Evolutionary conservation across 805 yeast genomes (phyloP).

Genomic region (Ogataea populi-albae): DNA sequence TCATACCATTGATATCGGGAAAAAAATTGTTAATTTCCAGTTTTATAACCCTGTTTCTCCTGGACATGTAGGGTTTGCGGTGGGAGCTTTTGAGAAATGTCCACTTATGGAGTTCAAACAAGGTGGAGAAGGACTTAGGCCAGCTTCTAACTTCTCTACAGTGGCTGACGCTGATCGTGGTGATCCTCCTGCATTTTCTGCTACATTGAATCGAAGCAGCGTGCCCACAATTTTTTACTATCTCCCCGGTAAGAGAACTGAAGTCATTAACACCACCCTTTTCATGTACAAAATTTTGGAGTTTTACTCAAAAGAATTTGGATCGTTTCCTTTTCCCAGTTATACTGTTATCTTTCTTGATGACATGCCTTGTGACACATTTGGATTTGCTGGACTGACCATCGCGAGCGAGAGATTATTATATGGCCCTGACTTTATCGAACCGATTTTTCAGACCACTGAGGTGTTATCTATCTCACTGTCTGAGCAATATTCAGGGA

Average conservation of each 20-base stretch:
- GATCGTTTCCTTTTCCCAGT: slow-evolving; percentile 87
- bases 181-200: slow-evolving; percentile 11
- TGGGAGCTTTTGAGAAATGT: slow-evolving; percentile 78
- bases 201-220: slow-evolving; percentile 29
- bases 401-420: slow-evolving; percentile 58
- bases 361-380: slow-evolving; percentile 45
- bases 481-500: slow-evolving; percentile 91
- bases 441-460: slow-evolving; percentile 70
- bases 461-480: slow-evolving; percentile 65
- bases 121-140: slow-evolving; percentile 26
- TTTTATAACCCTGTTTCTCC: slow-evolving; percentile 87
- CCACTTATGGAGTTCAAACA: slow-evolving; percentile 47
- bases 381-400: slow-evolving; percentile 74
- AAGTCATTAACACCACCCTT: slow-evolving; percentile 68
- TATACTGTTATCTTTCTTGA: slow-evolving; percentile 74
- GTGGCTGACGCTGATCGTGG: slow-evolving; percentile 34
- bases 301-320: slow-evolving; percentile 80
- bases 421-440: slow-evolving; percentile 72
- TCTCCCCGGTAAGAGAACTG: slow-evolving; percentile 53
- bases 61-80: slow-evolving; percentile 92
- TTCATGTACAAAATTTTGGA: slow-evolving; percentile 79
- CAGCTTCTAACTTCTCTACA: slow-evolving; percentile 27
- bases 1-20: slow-evolving; percentile 70
- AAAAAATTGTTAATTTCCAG: slow-evolving; percentile 73
- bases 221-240: slow-evolving; percentile 63